Evolutionary conservation across 2,329 filamentous ascomycete genomes (phyloP).

Genomic region (Fusarium xyrophilum): DNA sequence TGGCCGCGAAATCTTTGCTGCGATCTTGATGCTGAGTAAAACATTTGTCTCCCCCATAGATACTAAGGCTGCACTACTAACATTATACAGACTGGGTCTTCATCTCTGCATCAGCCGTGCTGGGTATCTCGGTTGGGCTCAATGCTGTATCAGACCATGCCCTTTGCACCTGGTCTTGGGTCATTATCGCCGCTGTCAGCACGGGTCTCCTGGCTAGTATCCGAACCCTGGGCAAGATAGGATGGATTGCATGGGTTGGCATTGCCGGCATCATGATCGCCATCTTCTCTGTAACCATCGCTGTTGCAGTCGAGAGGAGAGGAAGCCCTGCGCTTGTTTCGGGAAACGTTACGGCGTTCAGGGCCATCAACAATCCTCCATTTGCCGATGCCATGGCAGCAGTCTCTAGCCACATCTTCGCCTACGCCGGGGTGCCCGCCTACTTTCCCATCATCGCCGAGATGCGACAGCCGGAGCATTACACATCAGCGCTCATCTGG

Average conservation of each 20-base stretch:
- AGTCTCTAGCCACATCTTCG: conserved; percentile 46
- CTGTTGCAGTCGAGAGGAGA: conserved; percentile 44
- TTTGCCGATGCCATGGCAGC: conserved; percentile 44
- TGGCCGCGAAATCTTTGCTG: conserved; percentile 52
- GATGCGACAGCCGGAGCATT: conserved; percentile 44
- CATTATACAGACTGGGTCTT: conserved; percentile 38
- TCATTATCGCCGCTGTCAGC: conserved; percentile 43
- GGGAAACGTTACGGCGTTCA: conserved; percentile 39
- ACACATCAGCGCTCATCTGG: conserved; percentile 40
- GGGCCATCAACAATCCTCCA: conserved; percentile 41
- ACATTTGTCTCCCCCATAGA: background rate
- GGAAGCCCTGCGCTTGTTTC: conserved; percentile 37
- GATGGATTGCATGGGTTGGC: conserved; percentile 45
- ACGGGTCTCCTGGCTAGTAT: conserved; percentile 43
- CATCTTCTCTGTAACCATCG: conserved; percentile 41
- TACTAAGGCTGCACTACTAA: background rate
- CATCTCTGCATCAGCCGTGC: conserved; percentile 50
- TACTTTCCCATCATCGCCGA: conserved; percentile 46
- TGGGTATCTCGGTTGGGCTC: conserved; percentile 49
- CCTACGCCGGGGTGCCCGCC: conserved; percentile 48
- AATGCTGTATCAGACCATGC: conserved; percentile 49
- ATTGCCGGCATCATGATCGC: conserved; percentile 41
- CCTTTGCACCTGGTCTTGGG: conserved; percentile 50
- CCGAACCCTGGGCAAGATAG: conserved; percentile 42
- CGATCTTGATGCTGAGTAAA: conserved; percentile 46